Evolutionary conservation across 768 basidiomycete genomes (phyloP).

Genomic region (Coprinopsis strossmayeri): DNA sequence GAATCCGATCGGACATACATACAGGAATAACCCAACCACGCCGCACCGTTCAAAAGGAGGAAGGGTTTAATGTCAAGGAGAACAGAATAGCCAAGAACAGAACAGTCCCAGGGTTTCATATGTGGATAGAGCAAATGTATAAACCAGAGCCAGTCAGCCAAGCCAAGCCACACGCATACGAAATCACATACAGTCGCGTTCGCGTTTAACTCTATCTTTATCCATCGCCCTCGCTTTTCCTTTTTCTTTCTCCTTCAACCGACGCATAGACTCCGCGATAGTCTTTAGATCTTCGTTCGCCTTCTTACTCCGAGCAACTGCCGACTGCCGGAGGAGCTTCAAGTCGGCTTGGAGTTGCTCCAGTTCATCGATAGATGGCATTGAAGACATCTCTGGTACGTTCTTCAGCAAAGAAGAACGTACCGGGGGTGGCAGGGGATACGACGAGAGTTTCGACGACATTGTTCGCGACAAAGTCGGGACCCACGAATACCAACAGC

Average conservation of each 20-base stretch:
- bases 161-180: background rate
- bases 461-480: too few species aligned
- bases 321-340: conserved; percentile 40
- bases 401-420: conserved; percentile 59
- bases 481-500: too few species aligned
- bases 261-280: conserved; percentile 71
- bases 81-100: too few species aligned
- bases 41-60: background rate
- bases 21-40: too few species aligned
- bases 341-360: conserved; percentile 61
- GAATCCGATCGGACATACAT: too few species aligned
- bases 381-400: conserved; percentile 41
- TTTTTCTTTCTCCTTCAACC: conserved; percentile 70
- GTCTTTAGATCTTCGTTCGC: conserved; percentile 68
- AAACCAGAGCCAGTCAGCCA: too few species aligned
- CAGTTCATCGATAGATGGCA: conserved; percentile 71
- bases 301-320: conserved; percentile 62
- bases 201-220: conserved; percentile 67
- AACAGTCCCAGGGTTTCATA: background rate
- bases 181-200: conserved; percentile 53
- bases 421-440: conserved; percentile 38
- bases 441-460: conserved; percentile 56
- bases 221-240: conserved; percentile 68
- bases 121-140: conserved; percentile 1
- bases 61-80: too few species aligned